Percentiles rank a stretch among this genome's conserved stretches.
These are phyloP conservation scores for Margaritispora aquatica DNA, from an alignment of 495 filamentous ascomycete species.

Conservation along the genomic window DNA sequence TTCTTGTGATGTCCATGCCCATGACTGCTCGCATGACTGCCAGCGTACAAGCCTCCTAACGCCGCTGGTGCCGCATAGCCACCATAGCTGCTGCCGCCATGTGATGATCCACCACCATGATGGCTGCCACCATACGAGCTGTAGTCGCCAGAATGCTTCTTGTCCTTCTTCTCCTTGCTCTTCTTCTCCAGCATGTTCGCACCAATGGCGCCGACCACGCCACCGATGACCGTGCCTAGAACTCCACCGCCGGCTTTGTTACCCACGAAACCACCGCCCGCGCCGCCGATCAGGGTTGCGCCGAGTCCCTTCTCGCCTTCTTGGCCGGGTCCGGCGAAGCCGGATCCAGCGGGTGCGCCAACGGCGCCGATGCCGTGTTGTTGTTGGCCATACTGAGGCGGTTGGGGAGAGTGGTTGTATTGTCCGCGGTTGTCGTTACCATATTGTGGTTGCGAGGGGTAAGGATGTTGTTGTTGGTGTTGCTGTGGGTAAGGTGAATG, in stretches of 20 bases:
- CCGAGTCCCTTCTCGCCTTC: conserved; percentile 45
- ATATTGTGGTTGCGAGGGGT: conserved; percentile 23
- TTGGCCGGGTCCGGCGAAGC: conserved; percentile 15
- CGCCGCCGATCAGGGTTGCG: conserved; percentile 47
- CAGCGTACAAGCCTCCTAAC: conserved; percentile 12
- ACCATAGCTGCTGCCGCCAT: neutral
- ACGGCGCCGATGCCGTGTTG: no score
- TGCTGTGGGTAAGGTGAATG: conserved; percentile 8
- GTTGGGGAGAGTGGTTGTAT: conserved; percentile 11
- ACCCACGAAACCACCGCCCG: conserved; percentile 44
- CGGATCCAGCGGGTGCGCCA: conserved; percentile 6
- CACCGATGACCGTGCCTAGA: conserved; percentile 42
- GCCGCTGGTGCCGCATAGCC: neutral
- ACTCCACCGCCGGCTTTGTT: conserved; percentile 40
- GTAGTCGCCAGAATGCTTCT: conserved; percentile 15
- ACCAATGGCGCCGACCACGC: conserved; percentile 48
- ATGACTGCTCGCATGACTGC: conserved; percentile 14
- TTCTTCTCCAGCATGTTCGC: conserved; percentile 48
- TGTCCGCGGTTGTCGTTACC: conserved; percentile 19
- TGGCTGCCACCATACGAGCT: neutral
- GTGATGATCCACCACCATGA: neutral
- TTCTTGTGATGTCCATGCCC: conserved; percentile 19
- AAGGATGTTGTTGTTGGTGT: conserved; percentile 14
- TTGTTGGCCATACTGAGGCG: conserved; percentile 8
- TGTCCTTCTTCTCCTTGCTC: conserved; percentile 30